phyloP scores from a whole-genome alignment of 805 yeast genomes.

The Candida gorgasii region DNA sequence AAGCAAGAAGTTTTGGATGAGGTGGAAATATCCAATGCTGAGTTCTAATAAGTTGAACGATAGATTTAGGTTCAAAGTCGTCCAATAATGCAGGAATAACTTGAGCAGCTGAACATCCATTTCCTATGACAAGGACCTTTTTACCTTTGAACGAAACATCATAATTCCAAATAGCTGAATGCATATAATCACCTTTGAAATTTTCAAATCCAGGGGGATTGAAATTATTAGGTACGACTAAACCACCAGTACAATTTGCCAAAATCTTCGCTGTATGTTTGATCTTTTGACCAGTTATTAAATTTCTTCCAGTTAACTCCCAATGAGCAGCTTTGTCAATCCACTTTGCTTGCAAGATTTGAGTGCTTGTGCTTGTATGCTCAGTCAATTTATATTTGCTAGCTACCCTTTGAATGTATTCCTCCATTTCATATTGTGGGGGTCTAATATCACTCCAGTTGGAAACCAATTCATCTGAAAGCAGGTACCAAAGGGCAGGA shows the following conservation, averaged over 20 bases:
- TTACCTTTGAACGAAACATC: conserved; percentile 32
- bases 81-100: conserved; percentile 38
- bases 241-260: conserved; percentile 34
- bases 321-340: conserved; percentile 28
- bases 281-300: conserved; percentile 30
- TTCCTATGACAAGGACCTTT: conserved; percentile 40
- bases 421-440: conserved; percentile 44
- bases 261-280: conserved; percentile 31
- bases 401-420: conserved; percentile 36
- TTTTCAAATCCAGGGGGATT: conserved; percentile 32
- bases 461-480: conserved; percentile 31
- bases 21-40: conserved; percentile 44
- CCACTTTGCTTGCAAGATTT: conserved; percentile 22
- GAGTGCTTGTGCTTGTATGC: conserved; percentile 24
- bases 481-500: conserved; percentile 44
- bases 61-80: conserved; percentile 22
- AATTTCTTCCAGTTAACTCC: conserved; percentile 27
- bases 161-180: conserved; percentile 42
- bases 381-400: conserved; percentile 26
- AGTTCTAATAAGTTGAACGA: conserved; percentile 36
- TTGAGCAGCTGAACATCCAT: conserved; percentile 46
- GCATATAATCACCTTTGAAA: conserved; percentile 41
- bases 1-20: conserved; percentile 24
- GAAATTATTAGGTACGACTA: conserved; percentile 36
- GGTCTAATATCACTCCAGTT: conserved; percentile 42